Conservation (phyloP, 2,329 filamentous ascomycete genomes). For the Zymoseptoria brevis region DNA sequence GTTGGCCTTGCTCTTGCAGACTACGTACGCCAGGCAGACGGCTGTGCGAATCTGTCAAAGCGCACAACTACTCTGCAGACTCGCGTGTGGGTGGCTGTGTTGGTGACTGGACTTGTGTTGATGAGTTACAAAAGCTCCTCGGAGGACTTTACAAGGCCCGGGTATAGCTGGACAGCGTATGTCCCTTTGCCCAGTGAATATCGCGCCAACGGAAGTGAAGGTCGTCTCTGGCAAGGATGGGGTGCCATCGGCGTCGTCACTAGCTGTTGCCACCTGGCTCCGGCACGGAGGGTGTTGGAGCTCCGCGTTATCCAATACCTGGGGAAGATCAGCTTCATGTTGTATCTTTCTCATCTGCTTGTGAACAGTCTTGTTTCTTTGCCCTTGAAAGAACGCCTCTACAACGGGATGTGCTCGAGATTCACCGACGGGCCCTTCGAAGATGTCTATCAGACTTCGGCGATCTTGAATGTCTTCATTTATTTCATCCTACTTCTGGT, state of each 20-base stretch:
- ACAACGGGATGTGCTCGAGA: not conserved
- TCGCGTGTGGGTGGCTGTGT: not conserved
- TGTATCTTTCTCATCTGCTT: constrained; percentile 6
- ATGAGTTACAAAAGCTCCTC: not conserved
- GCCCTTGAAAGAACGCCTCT: not conserved
- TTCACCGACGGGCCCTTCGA: not conserved
- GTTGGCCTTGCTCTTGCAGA: constrained; percentile 5
- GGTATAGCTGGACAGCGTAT: constrained; percentile 1
- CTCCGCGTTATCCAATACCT: constrained; percentile 2
- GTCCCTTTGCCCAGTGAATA: not conserved
- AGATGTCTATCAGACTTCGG: not conserved
- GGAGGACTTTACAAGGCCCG: constrained; percentile 1
- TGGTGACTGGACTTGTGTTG: constrained; percentile 1
- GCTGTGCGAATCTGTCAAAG: constrained; percentile 1
- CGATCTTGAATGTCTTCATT: not conserved
- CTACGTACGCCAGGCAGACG: constrained; percentile 2
- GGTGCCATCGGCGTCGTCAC: constrained; percentile 3
- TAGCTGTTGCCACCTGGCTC: constrained; percentile 3
- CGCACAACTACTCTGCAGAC: not conserved
- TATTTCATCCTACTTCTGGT: not conserved
- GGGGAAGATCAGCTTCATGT: constrained; percentile 8
- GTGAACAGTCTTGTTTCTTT: not conserved
- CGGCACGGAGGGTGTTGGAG: constrained; percentile 4
- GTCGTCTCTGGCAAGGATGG: constrained; percentile 3
- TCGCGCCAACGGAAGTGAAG: not conserved